Conservation (phyloP, 371 early-diverging fungal genomes). For the Blakeslea trispora region DNA sequence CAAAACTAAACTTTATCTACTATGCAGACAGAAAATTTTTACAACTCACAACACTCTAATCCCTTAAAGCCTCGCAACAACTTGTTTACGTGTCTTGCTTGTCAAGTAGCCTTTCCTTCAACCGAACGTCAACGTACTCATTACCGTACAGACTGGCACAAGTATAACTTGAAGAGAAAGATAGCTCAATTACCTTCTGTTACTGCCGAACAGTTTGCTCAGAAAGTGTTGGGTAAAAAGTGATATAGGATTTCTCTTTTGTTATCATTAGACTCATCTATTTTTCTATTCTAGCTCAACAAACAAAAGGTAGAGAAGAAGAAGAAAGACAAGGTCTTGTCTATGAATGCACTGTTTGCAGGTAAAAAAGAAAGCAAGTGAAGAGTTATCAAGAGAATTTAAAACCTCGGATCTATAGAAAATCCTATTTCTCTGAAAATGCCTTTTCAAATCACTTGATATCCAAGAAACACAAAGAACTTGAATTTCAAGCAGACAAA, state of each 20-base stretch:
- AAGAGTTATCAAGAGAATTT: too few relatives aligned
- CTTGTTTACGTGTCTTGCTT: constrained; percentile 71
- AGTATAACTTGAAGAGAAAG: constrained; percentile 89
- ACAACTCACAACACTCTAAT: constrained; percentile 21
- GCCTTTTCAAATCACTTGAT: constrained; percentile 84
- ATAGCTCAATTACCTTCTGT: constrained; percentile 79
- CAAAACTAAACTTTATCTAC: background rate
- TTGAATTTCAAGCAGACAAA: constrained; percentile 42
- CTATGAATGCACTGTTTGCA: constrained; percentile 46
- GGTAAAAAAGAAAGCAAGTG: constrained; percentile 22
- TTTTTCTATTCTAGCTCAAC: constrained; percentile 48
- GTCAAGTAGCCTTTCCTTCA: constrained; percentile 84
- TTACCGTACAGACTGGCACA: constrained; percentile 88
- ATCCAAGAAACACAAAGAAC: constrained; percentile 92
- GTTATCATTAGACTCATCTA: too few relatives aligned
- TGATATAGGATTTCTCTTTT: too few relatives aligned
- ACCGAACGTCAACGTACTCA: constrained; percentile 84
- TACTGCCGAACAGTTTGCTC: constrained; percentile 74
- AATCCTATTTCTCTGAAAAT: constrained; percentile 79
- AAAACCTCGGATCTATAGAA: constrained; percentile 39
- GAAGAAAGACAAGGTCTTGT: constrained; percentile 40
- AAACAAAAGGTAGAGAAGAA: constrained; percentile 44
- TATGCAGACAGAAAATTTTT: constrained; percentile 10
- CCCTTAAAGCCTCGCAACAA: constrained; percentile 30
- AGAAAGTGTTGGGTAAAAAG: constrained; percentile 55